Evolutionary conservation across 139 green algal genomes (phyloP).

Genomic region (Spirogloea muscicola): DNA sequence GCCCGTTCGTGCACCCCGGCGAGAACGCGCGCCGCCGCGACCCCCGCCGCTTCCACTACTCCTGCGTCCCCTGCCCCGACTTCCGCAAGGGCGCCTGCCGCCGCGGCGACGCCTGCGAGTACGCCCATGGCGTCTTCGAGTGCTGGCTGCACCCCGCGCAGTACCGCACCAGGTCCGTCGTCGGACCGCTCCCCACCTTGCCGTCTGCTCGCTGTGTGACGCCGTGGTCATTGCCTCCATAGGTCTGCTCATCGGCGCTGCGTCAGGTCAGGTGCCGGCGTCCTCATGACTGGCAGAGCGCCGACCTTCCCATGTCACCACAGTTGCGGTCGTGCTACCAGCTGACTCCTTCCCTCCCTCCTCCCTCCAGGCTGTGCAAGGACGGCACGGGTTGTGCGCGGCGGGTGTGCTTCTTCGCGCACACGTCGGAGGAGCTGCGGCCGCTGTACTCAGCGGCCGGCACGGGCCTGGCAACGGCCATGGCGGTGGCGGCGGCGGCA

Average conservation of each 20-base stretch:
- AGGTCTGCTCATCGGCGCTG: no score
- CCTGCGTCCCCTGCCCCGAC: conserved; percentile 85
- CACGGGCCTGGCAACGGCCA: no score
- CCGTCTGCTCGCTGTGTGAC: no score
- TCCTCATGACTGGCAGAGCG: no score
- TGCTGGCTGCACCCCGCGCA: conserved; percentile 91
- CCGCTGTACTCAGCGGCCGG: conserved; percentile 24
- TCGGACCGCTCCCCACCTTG: no score
- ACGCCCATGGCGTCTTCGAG: conserved; percentile 95
- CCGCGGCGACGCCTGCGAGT: conserved; percentile 80
- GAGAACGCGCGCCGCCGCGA: conserved; percentile 89
- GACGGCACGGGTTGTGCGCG: conserved; percentile 80
- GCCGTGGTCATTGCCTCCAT: no score
- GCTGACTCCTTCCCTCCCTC: no score
- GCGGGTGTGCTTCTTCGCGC: conserved; percentile 96
- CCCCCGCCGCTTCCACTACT: conserved; percentile 75
- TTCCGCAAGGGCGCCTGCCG: conserved; percentile 84
- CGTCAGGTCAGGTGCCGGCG: no score
- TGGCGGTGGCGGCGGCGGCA: conserved; percentile 5
- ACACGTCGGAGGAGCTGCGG: conserved; percentile 72
- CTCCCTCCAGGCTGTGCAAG: conserved; percentile 81
- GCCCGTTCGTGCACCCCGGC: conserved; percentile 88
- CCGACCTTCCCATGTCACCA: no score
- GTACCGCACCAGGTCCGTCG: conserved; percentile 77
- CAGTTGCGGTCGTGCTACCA: no score